Base-by-base conservation (phyloP, 495 filamentous ascomycete species). In the Hyaloscypha bicolor region DNA sequence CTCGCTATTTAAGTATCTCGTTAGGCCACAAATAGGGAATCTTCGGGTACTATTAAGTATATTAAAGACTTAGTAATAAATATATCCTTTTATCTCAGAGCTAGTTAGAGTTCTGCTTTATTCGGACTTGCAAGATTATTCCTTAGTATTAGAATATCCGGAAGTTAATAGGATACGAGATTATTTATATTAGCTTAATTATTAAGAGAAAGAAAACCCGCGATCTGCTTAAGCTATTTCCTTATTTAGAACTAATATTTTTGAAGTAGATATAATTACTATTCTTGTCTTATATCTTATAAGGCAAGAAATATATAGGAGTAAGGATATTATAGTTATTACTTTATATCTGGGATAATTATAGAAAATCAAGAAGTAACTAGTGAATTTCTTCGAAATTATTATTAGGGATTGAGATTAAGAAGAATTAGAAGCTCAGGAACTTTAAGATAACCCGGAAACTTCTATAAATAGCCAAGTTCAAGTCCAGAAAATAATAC, bases 261-360 rank as follows among this genome's bases (percentile, higher is more conserved):
- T 37, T 9, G 33, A 37, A 37, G 33, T 37, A 9, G 33, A 37
- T 37, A 37, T 37, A 9, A 37, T 82, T 0, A 78, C 81, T 45
- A 80, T 86, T 11, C 76, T 96, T 1, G 88, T 95, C 4, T 82
- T 82, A 3, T 91, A 96, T 75, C 81, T 96, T 9, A 77, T 92
- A n/a, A 79, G 79, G 2, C 92, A 96, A 70, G 89, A 90, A 4
- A 71, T 70, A 2, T 94, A 94, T 69, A 67, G 71, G 3, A 76
- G 71, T 1, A 79, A 81, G 0, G 90, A 96, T 59, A 94, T 96
- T 73, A 91, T 92, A 3, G 86, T 96, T 9, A 69, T 96, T 1
- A 93, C 92, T 2, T 92, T 90, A 0, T 93, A 93, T 70, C 75
- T 88, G 11, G 89, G 90, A 11, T 92, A 96, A 71, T 77, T 96